phyloP scores from a whole-genome alignment of 208 protist genomes.

The Acanthamoeba triangularis region DNA sequence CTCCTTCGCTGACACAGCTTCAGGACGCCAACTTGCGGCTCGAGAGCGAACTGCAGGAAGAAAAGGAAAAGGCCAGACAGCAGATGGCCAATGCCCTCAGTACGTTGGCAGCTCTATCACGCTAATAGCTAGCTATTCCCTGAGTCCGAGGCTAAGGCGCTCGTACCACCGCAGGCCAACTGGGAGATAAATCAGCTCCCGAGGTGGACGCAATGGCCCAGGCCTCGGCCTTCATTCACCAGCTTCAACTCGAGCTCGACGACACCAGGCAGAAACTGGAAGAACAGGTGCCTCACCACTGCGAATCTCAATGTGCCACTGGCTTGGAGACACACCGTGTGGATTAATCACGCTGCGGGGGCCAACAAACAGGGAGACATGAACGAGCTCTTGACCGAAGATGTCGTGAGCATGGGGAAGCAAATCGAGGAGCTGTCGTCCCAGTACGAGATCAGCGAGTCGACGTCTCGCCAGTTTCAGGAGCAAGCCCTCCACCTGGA shows the following conservation, averaged over 20 bases:
- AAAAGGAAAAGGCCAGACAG: not conserved
- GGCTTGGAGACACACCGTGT: not conserved
- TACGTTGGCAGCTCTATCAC: not conserved
- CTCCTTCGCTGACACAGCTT: not conserved
- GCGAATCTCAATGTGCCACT: not conserved
- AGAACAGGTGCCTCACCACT: conserved; percentile 3
- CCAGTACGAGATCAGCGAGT: conserved; percentile 63
- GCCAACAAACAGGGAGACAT: not conserved
- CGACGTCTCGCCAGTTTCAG: conserved; percentile 26
- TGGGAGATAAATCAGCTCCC: not conserved
- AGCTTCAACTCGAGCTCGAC: conserved; percentile 54
- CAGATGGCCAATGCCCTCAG: not conserved
- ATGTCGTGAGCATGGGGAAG: conserved; percentile 35
- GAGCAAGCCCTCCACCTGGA: conserved; percentile 25
- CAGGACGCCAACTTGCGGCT: not conserved
- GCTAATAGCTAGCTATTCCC: not conserved
- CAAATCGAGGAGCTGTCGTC: conserved; percentile 22
- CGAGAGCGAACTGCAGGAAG: not conserved
- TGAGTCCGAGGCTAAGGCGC: not conserved
- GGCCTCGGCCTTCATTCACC: conserved; percentile 33
- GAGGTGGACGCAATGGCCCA: conserved; percentile 29
- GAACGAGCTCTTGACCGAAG: conserved; percentile 74
- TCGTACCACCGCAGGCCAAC: not conserved
- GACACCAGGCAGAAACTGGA: conserved; percentile 16
- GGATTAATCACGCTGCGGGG: not conserved